phyloP scores from a whole-genome alignment of 306 rosid species.

The Gastrolobium bilobum region DNA sequence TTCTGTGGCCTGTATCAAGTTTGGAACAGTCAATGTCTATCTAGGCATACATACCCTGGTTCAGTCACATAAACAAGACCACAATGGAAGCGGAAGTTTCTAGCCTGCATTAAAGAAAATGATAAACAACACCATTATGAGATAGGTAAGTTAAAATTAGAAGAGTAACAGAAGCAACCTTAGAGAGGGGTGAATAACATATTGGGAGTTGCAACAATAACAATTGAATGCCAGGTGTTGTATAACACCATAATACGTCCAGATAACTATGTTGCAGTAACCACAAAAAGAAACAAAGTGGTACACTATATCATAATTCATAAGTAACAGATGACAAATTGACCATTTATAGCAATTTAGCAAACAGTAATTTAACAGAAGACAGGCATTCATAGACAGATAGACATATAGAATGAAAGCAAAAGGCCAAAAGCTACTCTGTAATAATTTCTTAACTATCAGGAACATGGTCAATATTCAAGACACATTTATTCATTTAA shows the following conservation, averaged over 20 bases:
- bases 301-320: not conserved
- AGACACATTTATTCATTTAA: constrained; percentile 34
- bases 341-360: constrained; percentile 34
- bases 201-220: not conserved
- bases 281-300: constrained; percentile 27
- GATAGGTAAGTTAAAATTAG: constrained; percentile 35
- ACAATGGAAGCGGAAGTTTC: constrained; percentile 93
- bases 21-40: constrained; percentile 37
- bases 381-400: constrained; percentile 31
- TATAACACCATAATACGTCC: constrained; percentile 11
- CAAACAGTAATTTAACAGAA: constrained; percentile 43
- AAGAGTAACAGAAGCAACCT: constrained; percentile 36
- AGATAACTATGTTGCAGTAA: constrained; percentile 19
- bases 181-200: constrained; percentile 25
- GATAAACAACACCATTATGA: constrained; percentile 41
- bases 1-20: constrained; percentile 18
- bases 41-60: constrained; percentile 81
- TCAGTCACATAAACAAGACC: constrained; percentile 96
- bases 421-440: constrained; percentile 8
- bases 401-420: constrained; percentile 30
- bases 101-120: constrained; percentile 73
- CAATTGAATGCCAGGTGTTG: not conserved
- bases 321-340: constrained; percentile 20
- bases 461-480: constrained; percentile 43
- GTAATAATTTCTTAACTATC: constrained; percentile 23